Conservation (phyloP, 2,329 filamentous ascomycete genomes). For the Purpureocillium lavendulum region DNA sequence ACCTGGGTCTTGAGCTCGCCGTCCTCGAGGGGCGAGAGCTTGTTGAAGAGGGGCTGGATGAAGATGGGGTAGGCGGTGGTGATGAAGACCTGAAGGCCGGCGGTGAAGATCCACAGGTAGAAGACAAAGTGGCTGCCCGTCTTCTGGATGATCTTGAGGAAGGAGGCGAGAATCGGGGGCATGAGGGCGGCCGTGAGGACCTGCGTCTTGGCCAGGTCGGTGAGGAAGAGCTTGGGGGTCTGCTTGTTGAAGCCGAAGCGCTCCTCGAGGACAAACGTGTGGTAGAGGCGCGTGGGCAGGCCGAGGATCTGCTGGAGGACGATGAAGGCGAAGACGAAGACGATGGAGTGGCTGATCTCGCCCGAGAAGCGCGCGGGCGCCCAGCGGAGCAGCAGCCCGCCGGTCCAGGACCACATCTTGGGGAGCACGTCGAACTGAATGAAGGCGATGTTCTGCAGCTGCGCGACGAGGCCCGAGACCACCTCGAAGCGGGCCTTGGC, state of each 20-base stretch:
- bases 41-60: constrained; percentile 96
- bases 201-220: constrained; percentile 87
- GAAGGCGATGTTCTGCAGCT: constrained; percentile 80
- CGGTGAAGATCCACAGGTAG: constrained; percentile 91
- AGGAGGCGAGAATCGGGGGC: constrained; percentile 81
- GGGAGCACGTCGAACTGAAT: constrained; percentile 89
- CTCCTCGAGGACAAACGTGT: constrained; percentile 93
- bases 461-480: constrained; percentile 71
- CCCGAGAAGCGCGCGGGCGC: constrained; percentile 73
- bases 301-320: constrained; percentile 72
- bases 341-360: constrained; percentile 86
- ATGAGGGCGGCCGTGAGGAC: constrained; percentile 71
- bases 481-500: constrained; percentile 90
- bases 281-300: constrained; percentile 78
- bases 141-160: constrained; percentile 88
- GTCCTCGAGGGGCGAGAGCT: constrained; percentile 83
- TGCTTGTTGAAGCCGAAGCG: constrained; percentile 99
- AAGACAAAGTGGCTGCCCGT: constrained; percentile 95
- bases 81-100: constrained; percentile 83
- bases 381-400: constrained; percentile 63
- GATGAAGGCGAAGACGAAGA: constrained; percentile 85
- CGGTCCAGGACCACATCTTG: constrained; percentile 79
- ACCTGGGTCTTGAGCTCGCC: constrained; percentile 83
- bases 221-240: constrained; percentile 79
- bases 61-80: constrained; percentile 94